Conservation (phyloP, 306 rosid species). For the Sicyos edulis region DNA sequence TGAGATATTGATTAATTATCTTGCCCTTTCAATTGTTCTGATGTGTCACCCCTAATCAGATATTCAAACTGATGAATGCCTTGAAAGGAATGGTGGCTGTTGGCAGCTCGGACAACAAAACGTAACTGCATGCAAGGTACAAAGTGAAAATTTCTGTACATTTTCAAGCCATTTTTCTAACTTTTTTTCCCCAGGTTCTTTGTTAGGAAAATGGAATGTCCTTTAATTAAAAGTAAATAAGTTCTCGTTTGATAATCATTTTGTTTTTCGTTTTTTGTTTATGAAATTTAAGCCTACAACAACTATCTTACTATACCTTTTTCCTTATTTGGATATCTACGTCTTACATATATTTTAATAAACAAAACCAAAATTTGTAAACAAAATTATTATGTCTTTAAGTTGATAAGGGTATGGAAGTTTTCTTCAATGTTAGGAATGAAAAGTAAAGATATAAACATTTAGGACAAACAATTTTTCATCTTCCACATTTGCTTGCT, state of each 20-base stretch:
- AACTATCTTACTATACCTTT: no score
- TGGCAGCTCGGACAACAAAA: slow-evolving; percentile 53
- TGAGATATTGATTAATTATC: no score
- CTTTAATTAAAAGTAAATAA: background rate
- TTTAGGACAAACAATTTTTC: background rate
- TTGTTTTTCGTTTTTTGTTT: no score
- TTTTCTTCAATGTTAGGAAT: background rate
- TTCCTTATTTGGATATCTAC: no score
- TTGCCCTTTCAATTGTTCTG: no score
- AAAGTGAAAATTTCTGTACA: background rate
- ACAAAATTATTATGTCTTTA: background rate
- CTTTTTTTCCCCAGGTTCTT: background rate
- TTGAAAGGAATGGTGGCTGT: slow-evolving; percentile 78
- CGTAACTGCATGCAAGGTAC: slow-evolving; percentile 88
- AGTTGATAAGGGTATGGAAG: background rate
- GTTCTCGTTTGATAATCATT: no score
- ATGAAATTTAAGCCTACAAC: no score
- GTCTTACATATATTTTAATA: no score
- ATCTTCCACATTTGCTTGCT: background rate
- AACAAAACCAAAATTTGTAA: no score
- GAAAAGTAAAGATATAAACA: background rate
- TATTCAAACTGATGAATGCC: slow-evolving; percentile 78
- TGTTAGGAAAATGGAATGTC: background rate
- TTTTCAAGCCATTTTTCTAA: slow-evolving; percentile 1
- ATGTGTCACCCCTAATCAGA: slow-evolving; percentile 34